Conservation (phyloP, 257 asterid genomes). For the Mitragyna speciosa region DNA sequence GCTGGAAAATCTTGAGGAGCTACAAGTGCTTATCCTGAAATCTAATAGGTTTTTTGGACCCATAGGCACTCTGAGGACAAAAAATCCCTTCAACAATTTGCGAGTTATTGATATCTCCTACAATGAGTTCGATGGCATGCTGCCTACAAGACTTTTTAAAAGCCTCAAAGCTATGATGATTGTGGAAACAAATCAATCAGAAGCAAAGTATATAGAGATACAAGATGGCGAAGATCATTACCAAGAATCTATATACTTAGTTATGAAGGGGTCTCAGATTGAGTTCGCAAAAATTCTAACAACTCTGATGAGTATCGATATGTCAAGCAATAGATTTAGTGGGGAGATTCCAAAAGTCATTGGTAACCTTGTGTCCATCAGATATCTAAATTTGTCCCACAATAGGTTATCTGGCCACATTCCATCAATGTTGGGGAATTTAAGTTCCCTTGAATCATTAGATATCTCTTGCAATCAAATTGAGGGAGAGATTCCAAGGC, state of each 20-base stretch:
- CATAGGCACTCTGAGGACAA: background rate
- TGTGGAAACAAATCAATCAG: background rate
- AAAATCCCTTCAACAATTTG: background rate
- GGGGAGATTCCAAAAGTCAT: background rate
- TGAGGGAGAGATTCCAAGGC: too few species aligned
- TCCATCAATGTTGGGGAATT: slow-evolving; percentile 1
- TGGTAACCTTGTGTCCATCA: background rate
- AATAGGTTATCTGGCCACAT: slow-evolving; percentile 6
- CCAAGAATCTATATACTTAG: background rate
- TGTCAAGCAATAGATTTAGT: background rate
- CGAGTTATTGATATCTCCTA: background rate
- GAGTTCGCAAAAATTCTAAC: background rate
- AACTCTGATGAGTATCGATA: background rate
- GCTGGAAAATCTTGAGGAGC: background rate
- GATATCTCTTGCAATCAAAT: too few species aligned
- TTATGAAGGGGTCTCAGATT: background rate
- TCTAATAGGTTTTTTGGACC: slow-evolving; percentile 13
- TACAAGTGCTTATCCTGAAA: slow-evolving; percentile 3
- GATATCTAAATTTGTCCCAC: background rate
- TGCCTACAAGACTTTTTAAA: background rate
- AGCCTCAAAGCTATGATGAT: background rate
- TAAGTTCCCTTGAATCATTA: too few species aligned
- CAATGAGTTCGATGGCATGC: slow-evolving; percentile 9
- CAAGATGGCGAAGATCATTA: background rate
- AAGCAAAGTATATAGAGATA: background rate